Conservation (phyloP, 805 yeast genomes). For the Hermanozyma aechmeae region DNA sequence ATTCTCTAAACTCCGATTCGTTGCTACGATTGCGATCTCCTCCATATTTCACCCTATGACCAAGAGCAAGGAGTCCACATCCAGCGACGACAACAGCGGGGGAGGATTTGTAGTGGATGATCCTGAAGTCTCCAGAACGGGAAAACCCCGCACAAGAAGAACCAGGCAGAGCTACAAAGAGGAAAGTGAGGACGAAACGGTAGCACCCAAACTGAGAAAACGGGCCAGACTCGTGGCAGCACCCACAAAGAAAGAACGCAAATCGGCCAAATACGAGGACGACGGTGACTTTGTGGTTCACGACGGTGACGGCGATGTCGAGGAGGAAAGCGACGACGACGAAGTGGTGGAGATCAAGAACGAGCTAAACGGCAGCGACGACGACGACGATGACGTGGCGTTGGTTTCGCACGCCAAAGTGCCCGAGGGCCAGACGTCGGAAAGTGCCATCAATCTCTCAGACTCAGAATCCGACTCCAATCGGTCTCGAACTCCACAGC, state of each 20-base stretch:
- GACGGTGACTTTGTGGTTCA: constrained; percentile 6
- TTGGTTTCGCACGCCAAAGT: constrained; percentile 16
- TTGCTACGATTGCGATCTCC: too few relatives aligned
- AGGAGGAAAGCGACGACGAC: constrained; percentile 7
- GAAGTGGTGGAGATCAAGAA: too few relatives aligned
- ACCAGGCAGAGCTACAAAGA: constrained; percentile 13
- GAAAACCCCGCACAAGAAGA: constrained; percentile 3
- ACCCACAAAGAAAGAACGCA: constrained; percentile 5
- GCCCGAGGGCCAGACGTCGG: constrained; percentile 14
- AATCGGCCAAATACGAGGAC: constrained; percentile 4
- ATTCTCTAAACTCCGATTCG: neutral
- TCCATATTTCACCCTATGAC: too few relatives aligned
- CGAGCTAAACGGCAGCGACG: too few relatives aligned
- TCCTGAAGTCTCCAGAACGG: constrained; percentile 8
- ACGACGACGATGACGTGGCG: constrained; percentile 24
- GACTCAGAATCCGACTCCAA: constrained; percentile 19
- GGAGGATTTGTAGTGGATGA: constrained; percentile 12
- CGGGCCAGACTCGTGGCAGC: constrained; percentile 5
- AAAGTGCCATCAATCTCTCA: constrained; percentile 17
- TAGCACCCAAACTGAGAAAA: constrained; percentile 4
- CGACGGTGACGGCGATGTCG: too few relatives aligned
- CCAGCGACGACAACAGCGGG: neutral
- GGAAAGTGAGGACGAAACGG: constrained; percentile 13
- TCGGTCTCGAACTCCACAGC: constrained; percentile 11
- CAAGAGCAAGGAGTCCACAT: neutral